phyloP scores from a whole-genome alignment of 306 rosid genomes.

The Quercus agrifolia region DNA sequence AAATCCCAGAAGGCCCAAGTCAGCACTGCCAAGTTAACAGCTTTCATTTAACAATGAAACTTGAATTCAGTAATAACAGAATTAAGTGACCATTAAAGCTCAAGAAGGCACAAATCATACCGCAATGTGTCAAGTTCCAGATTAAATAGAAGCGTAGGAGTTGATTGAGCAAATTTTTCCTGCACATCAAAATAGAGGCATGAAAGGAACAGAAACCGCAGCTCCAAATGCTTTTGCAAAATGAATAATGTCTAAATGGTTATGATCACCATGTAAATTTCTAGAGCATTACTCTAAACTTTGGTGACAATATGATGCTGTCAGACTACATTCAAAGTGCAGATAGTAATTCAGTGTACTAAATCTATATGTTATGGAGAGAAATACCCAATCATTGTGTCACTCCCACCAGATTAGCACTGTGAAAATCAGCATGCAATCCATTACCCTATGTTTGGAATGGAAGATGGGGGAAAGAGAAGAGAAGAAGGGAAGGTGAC shows the following conservation, averaged over 20 bases:
- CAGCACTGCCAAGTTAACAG: slow-evolving; percentile 77
- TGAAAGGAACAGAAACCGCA: slow-evolving; percentile 8
- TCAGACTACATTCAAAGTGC: not conserved
- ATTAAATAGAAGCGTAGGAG: slow-evolving; percentile 80
- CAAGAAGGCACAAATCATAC: slow-evolving; percentile 34
- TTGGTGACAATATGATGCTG: not conserved
- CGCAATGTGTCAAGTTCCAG: slow-evolving; percentile 94
- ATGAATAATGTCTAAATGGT: not conserved
- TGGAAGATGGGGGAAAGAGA: too few species aligned
- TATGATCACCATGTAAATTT: not conserved
- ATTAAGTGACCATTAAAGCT: slow-evolving; percentile 11
- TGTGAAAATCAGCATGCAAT: too few species aligned
- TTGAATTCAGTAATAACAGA: slow-evolving; percentile 12
- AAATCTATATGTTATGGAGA: not conserved
- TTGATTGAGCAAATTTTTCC: slow-evolving; percentile 79
- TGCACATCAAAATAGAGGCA: slow-evolving; percentile 42
- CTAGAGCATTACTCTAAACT: not conserved
- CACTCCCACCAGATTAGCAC: too few species aligned
- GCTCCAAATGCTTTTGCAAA: not conserved
- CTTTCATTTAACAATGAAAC: slow-evolving; percentile 25
- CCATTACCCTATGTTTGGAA: too few species aligned
- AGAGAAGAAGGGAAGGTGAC: not conserved
- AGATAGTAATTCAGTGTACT: not conserved
- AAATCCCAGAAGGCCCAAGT: slow-evolving; percentile 90
- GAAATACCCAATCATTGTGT: too few species aligned